phyloP scores from a whole-genome alignment of 192 early-diverging fungal species.

The Backusella parvicylindrica region DNA sequence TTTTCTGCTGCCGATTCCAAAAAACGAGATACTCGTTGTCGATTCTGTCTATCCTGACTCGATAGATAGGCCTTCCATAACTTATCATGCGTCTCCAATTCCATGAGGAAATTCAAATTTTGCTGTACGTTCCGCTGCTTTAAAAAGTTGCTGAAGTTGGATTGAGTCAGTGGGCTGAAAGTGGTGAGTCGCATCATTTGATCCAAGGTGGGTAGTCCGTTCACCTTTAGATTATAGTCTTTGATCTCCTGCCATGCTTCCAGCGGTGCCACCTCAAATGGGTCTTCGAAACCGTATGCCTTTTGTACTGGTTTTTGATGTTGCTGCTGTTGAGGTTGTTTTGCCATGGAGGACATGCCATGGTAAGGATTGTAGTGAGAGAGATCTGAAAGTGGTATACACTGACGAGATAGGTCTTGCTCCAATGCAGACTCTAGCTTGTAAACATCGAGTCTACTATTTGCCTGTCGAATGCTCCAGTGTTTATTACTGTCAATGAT shows the following conservation, averaged over 20 bases:
- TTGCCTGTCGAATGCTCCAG: conserved; percentile 33
- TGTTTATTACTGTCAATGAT: background rate
- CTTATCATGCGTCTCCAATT: conserved; percentile 40
- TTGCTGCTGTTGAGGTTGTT: background rate
- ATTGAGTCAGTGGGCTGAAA: conserved; percentile 29
- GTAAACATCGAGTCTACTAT: conserved; percentile 17
- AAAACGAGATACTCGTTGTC: conserved; percentile 1
- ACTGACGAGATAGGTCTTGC: conserved; percentile 16
- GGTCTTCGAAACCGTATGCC: conserved; percentile 25
- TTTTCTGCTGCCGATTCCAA: background rate
- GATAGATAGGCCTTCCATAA: conserved; percentile 28
- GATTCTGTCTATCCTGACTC: conserved; percentile 7
- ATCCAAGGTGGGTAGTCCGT: conserved; percentile 37
- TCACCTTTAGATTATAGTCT: conserved; percentile 34
- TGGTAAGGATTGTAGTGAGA: conserved; percentile 17
- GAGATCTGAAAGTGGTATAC: conserved; percentile 20
- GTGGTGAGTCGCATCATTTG: conserved; percentile 28
- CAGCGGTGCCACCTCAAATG: conserved; percentile 28
- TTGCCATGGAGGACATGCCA: background rate
- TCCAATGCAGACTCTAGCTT: conserved; percentile 15
- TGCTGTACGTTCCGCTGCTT: conserved; percentile 29
- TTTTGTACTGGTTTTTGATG: conserved; percentile 2
- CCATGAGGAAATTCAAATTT: conserved; percentile 39
- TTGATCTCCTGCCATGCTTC: conserved; percentile 38
- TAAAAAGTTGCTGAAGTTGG: conserved; percentile 36